Percentiles rank a stretch among this genome's conserved stretches.
These are phyloP conservation scores for Kazachstania sp. DNA, from an alignment of 1,139 yeast species.

Conservation along the genomic window DNA sequence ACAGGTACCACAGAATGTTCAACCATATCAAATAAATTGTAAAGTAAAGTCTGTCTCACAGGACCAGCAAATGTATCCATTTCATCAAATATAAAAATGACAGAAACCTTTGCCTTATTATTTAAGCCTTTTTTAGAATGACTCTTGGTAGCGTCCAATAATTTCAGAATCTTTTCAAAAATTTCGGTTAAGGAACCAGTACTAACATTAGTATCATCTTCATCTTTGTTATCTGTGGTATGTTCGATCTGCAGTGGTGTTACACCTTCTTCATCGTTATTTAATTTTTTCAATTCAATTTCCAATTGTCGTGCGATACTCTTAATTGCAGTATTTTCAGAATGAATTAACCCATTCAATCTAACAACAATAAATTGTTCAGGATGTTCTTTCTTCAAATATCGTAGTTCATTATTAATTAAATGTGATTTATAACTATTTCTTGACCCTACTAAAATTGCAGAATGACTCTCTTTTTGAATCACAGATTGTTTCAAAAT, in stretches of 20 bases:
- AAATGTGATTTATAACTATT: conserved; percentile 68
- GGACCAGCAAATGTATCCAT: conserved; percentile 69
- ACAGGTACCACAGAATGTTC: conserved; percentile 71
- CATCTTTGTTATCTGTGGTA: background rate
- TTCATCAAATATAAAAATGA: conserved; percentile 76
- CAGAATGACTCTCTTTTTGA: conserved; percentile 73
- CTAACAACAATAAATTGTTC: conserved; percentile 52
- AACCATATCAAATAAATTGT: conserved; percentile 77
- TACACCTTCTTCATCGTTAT: background rate
- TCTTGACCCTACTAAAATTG: conserved; percentile 71
- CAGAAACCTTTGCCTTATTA: conserved; percentile 38
- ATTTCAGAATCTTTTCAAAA: conserved; percentile 40
- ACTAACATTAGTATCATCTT: conserved; percentile 34
- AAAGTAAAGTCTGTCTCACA: conserved; percentile 71
- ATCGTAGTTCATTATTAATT: conserved; percentile 47
- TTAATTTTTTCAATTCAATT: conserved; percentile 31
- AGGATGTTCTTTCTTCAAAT: conserved; percentile 36
- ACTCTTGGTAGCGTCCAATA: conserved; percentile 35
- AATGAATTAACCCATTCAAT: conserved; percentile 63
- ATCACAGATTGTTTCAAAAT: conserved; percentile 58
- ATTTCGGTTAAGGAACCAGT: conserved; percentile 46
- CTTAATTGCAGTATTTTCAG: conserved; percentile 68
- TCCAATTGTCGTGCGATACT: conserved; percentile 83
- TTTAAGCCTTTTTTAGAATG: conserved; percentile 18
- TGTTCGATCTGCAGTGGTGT: too few relatives aligned